Percentiles rank a stretch among this genome's conserved stretches.
phyloP scores from a whole-genome alignment of 768 basidiomycete genomes.

The Phaffia tasmanica region DNA sequence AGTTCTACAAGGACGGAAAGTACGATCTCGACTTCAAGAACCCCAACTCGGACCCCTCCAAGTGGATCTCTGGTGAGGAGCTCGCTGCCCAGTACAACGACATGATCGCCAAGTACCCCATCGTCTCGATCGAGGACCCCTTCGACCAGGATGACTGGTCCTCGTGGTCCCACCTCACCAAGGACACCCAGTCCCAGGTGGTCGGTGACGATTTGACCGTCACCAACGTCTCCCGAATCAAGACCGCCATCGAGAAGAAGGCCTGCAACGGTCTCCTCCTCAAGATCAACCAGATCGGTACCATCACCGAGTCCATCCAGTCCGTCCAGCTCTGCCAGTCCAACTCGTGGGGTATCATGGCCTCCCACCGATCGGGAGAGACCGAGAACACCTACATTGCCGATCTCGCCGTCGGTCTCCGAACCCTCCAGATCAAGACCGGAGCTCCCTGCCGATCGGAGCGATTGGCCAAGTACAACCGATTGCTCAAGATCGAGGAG shows the following conservation, averaged over 20 bases:
- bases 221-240: constrained; percentile 93
- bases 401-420: constrained; percentile 82
- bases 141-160: constrained; percentile 99
- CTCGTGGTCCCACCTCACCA: constrained; percentile 88
- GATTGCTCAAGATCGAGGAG: constrained; percentile 43
- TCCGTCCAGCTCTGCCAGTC: constrained; percentile 93
- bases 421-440: constrained; percentile 31
- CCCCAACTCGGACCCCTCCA: constrained; percentile 94
- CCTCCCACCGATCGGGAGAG: constrained; percentile 97
- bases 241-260: constrained; percentile 98
- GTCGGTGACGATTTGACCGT: constrained; percentile 82
- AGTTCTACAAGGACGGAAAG: constrained; percentile 99
- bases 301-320: constrained; percentile 96
- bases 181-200: constrained; percentile 51
- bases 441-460: constrained; percentile 85
- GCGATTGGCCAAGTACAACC: constrained; percentile 69
- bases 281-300: constrained; percentile 73
- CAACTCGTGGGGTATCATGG: constrained; percentile 98
- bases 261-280: constrained; percentile 96
- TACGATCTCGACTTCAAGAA: constrained; percentile 74
- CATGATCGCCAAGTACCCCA: constrained; percentile 41
- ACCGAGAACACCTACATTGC: constrained; percentile 75
- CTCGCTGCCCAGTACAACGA: constrained; percentile 88
- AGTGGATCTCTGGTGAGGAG: constrained; percentile 86
- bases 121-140: constrained; percentile 84